Base-by-base conservation (phyloP, 23 red algal genomes). In the Gracilaria caudata region DNA sequence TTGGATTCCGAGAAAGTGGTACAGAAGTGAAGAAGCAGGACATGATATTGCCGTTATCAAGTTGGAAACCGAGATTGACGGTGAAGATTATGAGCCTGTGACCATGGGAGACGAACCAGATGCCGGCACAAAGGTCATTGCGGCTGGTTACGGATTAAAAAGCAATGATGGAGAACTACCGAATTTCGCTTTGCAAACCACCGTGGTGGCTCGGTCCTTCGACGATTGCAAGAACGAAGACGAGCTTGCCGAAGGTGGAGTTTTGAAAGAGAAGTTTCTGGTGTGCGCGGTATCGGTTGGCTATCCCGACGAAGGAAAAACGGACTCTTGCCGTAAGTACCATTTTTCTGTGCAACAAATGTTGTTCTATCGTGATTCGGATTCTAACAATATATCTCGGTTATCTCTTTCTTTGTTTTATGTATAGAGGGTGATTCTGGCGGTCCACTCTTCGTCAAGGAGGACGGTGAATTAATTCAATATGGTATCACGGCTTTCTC, bases 301-400 rank as follows among this genome's bases (percentile, higher is more conserved):
- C 11, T 86, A 54, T 28, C 82, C 82, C 8, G 29, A 74, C 26
- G 53, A 86, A 72, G 82, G 82, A 53, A 86, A 45, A 55, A 86
- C 82, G n/a, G 82, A 86, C 30, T 71, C 82, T 51, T 86, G 82
- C 65, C 65, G 82, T 86, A 86, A 30, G 82, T 86, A 72, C 26
- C 16, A 30, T 2, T 64, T 65, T 59, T 19, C 28, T 33, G 30
- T 10, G 19, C 14, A 9, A 4, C 61, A 3, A 2, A 63, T 4
- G 19, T 30, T 63, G 58, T 45, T 45, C 41, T 45, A 79, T 10
- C 32, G 5, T 23, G 36, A 17, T 12, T 79, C 3, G 3, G 36
- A 41, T 34, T 65, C 80, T 58, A 61, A 80, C 51, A 2, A 39
- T 84, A 21, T 71, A 44, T 71, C 49, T 81, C 32, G 10, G 9